Evolutionary conservation across 1,139 yeast species (phyloP).

Genomic region (Candida mesenterica): DNA sequence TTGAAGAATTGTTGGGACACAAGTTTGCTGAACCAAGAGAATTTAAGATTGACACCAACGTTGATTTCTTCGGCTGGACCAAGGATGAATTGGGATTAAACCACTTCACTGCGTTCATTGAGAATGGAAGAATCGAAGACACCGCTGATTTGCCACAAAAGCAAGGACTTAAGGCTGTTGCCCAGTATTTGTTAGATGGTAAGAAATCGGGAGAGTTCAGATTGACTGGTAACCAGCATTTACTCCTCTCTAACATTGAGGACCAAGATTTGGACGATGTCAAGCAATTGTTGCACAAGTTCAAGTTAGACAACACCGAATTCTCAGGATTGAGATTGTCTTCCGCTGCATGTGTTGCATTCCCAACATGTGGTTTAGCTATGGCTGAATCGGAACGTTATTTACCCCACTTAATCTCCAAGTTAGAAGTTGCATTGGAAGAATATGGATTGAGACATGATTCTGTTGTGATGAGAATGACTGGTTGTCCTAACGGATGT

Average conservation of each 20-base stretch:
- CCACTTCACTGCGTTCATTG: constrained; percentile 92
- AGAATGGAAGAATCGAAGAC: constrained; percentile 95
- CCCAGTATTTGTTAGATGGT: constrained; percentile 53
- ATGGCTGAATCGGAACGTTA: constrained; percentile 99
- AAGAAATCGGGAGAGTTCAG: constrained; percentile 76
- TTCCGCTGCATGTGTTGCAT: constrained; percentile 96
- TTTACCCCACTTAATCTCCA: constrained; percentile 76
- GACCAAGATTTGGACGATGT: constrained; percentile 65
- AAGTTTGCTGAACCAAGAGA: constrained; percentile 68
- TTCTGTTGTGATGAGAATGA: constrained; percentile 95
- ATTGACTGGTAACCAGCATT: constrained; percentile 94
- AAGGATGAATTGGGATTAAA: constrained; percentile 83
- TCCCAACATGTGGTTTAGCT: constrained; percentile 98
- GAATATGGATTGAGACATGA: constrained; percentile 94
- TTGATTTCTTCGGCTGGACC: constrained; percentile 93
- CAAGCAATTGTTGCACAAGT: constrained; percentile 63
- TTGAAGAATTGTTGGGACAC: constrained; percentile 80
- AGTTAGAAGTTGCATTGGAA: constrained; percentile 81
- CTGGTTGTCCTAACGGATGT: constrained; percentile 99
- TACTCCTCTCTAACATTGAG: constrained; percentile 68
- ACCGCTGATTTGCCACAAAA: constrained; percentile 89
- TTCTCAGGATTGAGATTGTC: constrained; percentile 84
- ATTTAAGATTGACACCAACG: constrained; percentile 79
- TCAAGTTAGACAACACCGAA: constrained; percentile 80
- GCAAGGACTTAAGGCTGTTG: constrained; percentile 79